phyloP scores from a whole-genome alignment of 1,284 basidiomycete species.

The Malassezia vespertilionis region DNA sequence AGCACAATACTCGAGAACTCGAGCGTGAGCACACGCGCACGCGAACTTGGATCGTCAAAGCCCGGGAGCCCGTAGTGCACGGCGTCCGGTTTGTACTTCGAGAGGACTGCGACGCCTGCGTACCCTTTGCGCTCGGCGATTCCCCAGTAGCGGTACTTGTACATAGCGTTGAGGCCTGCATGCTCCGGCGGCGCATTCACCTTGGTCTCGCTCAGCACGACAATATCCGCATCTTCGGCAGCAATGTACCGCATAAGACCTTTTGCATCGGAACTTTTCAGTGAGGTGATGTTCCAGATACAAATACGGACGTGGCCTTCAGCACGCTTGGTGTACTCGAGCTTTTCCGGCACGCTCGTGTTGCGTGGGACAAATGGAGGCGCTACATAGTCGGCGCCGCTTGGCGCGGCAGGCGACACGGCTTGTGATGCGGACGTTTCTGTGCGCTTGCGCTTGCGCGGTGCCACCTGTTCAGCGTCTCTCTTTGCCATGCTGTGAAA shows the following conservation, averaged over 20 bases:
- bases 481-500: conserved; percentile 5
- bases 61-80: conserved; percentile 56
- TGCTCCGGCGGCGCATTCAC: conserved; percentile 36
- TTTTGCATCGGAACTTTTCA: conserved; percentile 35
- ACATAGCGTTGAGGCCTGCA: conserved; percentile 25
- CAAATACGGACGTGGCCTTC: conserved; percentile 23
- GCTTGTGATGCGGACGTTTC: not conserved
- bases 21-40: conserved; percentile 54
- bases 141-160: conserved; percentile 42
- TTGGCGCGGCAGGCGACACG: conserved; percentile 12
- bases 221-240: conserved; percentile 41
- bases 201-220: conserved; percentile 42
- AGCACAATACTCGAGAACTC: conserved; percentile 65
- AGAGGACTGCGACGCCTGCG: conserved; percentile 70
- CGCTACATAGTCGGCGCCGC: conserved; percentile 13
- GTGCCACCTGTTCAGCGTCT: not conserved
- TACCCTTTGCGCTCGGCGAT: conserved; percentile 44
- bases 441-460: not conserved
- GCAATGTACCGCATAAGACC: conserved; percentile 40
- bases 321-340: conserved; percentile 6
- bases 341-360: conserved; percentile 8
- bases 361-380: conserved; percentile 17
- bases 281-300: conserved; percentile 41
- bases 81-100: conserved; percentile 60
- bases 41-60: conserved; percentile 28